Evolutionary conservation across 768 basidiomycete genomes (phyloP).

Genomic region (Kwoniella newhampshirensis): DNA sequence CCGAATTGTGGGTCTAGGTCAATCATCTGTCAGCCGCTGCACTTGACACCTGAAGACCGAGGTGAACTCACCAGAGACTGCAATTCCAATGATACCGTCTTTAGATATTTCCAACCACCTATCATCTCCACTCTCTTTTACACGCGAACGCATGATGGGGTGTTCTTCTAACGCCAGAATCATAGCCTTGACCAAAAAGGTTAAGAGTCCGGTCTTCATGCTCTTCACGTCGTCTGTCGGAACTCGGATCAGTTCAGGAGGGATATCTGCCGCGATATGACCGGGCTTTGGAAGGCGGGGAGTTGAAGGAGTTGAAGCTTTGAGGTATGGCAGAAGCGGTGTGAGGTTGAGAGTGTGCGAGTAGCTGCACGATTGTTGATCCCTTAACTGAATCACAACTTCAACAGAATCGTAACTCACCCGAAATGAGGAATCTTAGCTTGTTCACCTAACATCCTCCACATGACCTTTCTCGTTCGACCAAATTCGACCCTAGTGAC

Average conservation of each 20-base stretch:
- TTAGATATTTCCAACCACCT: constrained; percentile 34
- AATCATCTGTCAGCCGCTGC: not conserved
- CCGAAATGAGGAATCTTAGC: constrained; percentile 47
- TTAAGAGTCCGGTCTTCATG: constrained; percentile 37
- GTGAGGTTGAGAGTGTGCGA: constrained; percentile 46
- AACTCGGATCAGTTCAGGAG: constrained; percentile 23
- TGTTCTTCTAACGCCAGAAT: constrained; percentile 45
- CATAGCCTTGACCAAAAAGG: constrained; percentile 41
- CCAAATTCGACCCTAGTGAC: constrained; percentile 42
- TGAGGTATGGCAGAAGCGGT: constrained; percentile 38
- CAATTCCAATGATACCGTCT: constrained; percentile 38
- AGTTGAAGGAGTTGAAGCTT: constrained; percentile 19
- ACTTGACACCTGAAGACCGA: not conserved
- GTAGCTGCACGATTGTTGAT: constrained; percentile 27
- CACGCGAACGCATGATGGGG: constrained; percentile 41
- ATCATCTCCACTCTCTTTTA: constrained; percentile 24
- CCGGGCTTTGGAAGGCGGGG: not conserved
- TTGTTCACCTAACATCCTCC: constrained; percentile 33
- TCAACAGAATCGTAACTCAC: constrained; percentile 21
- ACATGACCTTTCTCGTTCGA: constrained; percentile 47
- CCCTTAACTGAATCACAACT: not conserved
- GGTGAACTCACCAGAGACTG: constrained; percentile 42
- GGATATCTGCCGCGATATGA: constrained; percentile 42
- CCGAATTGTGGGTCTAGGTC: constrained; percentile 41
- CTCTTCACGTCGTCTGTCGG: constrained; percentile 3